Conservation (phyloP, 148 eudicot species). For the Cornus controversa region DNA sequence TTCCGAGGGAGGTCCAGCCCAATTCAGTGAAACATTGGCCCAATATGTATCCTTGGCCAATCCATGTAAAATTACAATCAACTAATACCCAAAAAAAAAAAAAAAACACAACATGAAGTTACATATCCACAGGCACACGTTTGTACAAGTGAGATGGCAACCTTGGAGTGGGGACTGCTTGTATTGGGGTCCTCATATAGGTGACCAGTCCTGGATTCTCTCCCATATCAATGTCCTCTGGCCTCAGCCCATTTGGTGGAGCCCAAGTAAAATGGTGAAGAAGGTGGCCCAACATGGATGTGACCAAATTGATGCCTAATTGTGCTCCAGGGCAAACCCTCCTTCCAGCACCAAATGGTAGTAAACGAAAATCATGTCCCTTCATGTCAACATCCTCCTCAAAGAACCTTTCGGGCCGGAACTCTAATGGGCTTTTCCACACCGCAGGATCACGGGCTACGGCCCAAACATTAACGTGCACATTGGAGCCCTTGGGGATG, state of each 20-base stretch:
- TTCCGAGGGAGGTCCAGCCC: no score
- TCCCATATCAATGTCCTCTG: constrained; percentile 29
- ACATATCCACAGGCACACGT: background rate
- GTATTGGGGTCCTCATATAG: constrained; percentile 27
- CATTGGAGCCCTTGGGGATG: constrained; percentile 25
- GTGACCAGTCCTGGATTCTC: constrained; percentile 26
- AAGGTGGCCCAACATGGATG: constrained; percentile 27
- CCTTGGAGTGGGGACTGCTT: constrained; percentile 16
- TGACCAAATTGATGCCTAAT: constrained; percentile 25
- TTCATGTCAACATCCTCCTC: constrained; percentile 31
- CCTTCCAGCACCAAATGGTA: constrained; percentile 38
- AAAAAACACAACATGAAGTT: no score
- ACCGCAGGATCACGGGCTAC: constrained; percentile 27
- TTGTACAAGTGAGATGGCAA: background rate
- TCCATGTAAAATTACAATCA: no score
- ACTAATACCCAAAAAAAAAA: no score
- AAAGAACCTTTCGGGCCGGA: constrained; percentile 33
- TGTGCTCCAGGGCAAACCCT: constrained; percentile 31
- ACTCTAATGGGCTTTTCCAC: constrained; percentile 32
- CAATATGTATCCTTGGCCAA: no score
- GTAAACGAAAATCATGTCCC: constrained; percentile 30
- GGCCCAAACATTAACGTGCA: constrained; percentile 34
- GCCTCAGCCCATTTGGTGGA: constrained; percentile 15
- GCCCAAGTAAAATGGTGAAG: constrained; percentile 29
- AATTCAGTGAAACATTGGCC: no score